phyloP scores from a whole-genome alignment of 2,329 filamentous ascomycete genomes.

The Curvularia eragrostidis region DNA sequence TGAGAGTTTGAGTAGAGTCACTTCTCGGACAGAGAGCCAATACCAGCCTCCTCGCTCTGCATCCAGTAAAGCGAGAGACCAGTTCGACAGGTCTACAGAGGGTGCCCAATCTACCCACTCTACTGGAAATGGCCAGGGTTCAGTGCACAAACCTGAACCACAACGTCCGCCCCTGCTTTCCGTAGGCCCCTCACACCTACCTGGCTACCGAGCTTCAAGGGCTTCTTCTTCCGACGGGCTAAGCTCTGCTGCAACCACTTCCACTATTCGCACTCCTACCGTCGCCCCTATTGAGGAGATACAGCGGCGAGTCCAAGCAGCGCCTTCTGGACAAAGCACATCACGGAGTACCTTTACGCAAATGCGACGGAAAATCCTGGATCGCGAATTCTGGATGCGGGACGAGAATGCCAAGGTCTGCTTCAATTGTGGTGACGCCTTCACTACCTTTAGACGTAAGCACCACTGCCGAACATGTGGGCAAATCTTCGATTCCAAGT shows the following conservation, averaged over 20 bases:
- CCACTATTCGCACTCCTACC: slow-evolving; percentile 42
- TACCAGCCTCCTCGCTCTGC: slow-evolving; percentile 31
- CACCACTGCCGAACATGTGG: slow-evolving; percentile 95
- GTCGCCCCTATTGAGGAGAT: slow-evolving; percentile 43
- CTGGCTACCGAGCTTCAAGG: slow-evolving; percentile 55
- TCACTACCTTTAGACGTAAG: slow-evolving; percentile 92
- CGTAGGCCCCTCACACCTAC: slow-evolving; percentile 57
- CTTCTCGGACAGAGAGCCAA: slow-evolving; percentile 34
- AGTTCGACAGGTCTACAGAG: slow-evolving; percentile 35
- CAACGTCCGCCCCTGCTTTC: slow-evolving; percentile 51
- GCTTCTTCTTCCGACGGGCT: slow-evolving; percentile 56
- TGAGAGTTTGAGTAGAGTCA: slow-evolving; percentile 31
- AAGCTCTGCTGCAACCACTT: slow-evolving; percentile 47
- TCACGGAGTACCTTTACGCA: slow-evolving; percentile 55
- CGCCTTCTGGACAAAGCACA: slow-evolving; percentile 47
- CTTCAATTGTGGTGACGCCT: slow-evolving; percentile 87
- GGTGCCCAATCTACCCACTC: slow-evolving; percentile 29
- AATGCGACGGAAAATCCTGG: slow-evolving; percentile 85
- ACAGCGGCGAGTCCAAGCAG: slow-evolving; percentile 28
- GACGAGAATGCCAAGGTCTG: slow-evolving; percentile 98
- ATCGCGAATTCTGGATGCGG: slow-evolving; percentile 98
- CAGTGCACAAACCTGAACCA: slow-evolving; percentile 37
- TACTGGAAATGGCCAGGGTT: slow-evolving; percentile 31
- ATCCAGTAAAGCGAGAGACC: slow-evolving; percentile 28
- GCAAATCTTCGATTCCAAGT: slow-evolving; percentile 98